Evolutionary conservation across 257 asterid species (phyloP).

Genomic region (Dorcoceras hygrometricum): DNA sequence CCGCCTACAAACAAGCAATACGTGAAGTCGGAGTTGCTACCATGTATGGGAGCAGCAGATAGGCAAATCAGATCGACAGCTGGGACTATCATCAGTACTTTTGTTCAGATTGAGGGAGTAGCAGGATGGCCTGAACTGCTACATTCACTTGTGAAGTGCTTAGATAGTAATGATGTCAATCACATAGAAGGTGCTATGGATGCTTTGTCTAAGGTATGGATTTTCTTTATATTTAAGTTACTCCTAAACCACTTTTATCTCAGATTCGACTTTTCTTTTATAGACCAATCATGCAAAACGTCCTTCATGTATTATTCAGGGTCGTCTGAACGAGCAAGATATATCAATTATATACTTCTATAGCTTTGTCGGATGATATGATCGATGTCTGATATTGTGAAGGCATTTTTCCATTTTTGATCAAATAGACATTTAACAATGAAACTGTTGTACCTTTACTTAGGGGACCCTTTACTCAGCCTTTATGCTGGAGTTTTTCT

Average conservation of each 20-base stretch:
- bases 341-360: not conserved
- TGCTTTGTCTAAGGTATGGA: conserved; percentile 88
- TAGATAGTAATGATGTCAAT: conserved; percentile 83
- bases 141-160: conserved; percentile 71
- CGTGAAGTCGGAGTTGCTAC: conserved; percentile 75
- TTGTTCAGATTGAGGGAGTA: conserved; percentile 85
- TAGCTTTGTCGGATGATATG: conserved; percentile 8
- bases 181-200: conserved; percentile 99
- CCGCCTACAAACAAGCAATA: conserved; percentile 70
- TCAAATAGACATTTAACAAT: not conserved
- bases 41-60: conserved; percentile 85
- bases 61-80: conserved; percentile 89
- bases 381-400: conserved; percentile 7
- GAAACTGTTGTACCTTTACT: conserved; percentile 6
- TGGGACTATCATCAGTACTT: conserved; percentile 84
- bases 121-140: conserved; percentile 93
- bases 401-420: conserved; percentile 10
- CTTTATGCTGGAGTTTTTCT: not conserved
- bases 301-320: conserved; percentile 8
- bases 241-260: not conserved
- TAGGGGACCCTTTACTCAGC: conserved; percentile 15
- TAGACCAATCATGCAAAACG: not conserved
- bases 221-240: conserved; percentile 18
- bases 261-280: not conserved
- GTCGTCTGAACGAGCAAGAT: conserved; percentile 9